Evolutionary conservation across 129 eudicot species (phyloP), one percentile per base, ranked within the genome.

Genomic region (Solidago caesia): DNA sequence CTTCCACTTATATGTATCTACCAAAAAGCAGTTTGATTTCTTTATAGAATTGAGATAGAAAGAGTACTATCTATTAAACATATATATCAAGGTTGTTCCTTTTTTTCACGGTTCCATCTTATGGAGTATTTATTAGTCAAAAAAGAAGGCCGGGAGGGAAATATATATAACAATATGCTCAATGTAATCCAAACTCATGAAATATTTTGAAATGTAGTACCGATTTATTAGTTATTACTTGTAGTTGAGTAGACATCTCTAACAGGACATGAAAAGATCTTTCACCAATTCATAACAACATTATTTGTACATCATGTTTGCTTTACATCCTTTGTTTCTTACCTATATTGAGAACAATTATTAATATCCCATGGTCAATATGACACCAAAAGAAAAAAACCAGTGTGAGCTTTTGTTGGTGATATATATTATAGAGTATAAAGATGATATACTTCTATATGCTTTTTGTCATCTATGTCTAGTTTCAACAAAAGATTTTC

Each of bases 281-380:
- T 61, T 4, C 68, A 29, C 11, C 12, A 33, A 63, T 63, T 39
- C 46, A 63, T 4, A 63, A 63, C 42, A 42, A 26, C 48, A 26
- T 49, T 15, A 9, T 29, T 3, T 70, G 60, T 62, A 33, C 8
- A 62, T 29, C 45, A 62, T 33, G 46, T 62, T 33, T 62, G 46
- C 21, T 33, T 39, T 33, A 27, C 68, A 11, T 26, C 46, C 46
- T 10, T 63, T 39, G 12, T 14, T 33, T 62, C 29, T 13, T 62
- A 70, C 29, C 48, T 52, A 15, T 52, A 68, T 49, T 12, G 44
- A 82, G 71, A 67, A 15, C 41, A 55, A 42, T 53, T 55, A 12
- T 70, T 16, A 29, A 5, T 49, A 49, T 49, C n/a, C 41, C n/a
- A 39, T 16, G 9, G 64, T 53, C 33, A 52, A n/a, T 52, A 33